Base-by-base conservation (phyloP, 2,329 filamentous ascomycete genomes). In the Epichloe uncinata region DNA sequence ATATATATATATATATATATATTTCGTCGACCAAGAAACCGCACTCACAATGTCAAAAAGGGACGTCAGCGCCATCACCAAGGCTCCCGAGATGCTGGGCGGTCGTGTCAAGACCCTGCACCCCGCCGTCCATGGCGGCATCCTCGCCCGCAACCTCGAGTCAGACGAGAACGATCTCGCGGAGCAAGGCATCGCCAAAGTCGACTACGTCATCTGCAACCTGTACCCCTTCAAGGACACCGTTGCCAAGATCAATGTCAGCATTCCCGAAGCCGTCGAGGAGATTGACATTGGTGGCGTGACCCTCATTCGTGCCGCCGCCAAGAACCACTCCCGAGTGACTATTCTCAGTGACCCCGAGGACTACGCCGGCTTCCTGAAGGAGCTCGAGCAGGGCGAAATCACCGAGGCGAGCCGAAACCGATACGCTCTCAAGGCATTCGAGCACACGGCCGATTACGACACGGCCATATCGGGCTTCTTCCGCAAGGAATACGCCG, bases 221-320 rank as follows among this genome's bases (percentile, higher is more conserved):
- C 79, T 98, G 50, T 97, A 98, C 70, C 93, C 93, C 12, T 98
- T 98, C 82, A 96, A 96, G 75, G 90, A 97, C 67, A 98, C 93
- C 34, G 83, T 98, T 60, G 85, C 89, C 61, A 95, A 96, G 77
- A 82, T 94, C 73, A 95, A 95, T 63, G 93, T 98, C 62, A 97
- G 91, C 54, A 87, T 98, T 55, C 82, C 87, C 47, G 91, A 98
- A 72, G 93, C 93, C 47, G 91, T 98, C 38, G 93, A 98, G 73
- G 93, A 98, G 74, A 95, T 98, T 62, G 93, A 98, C 70, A 96
- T 98, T 65, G 93, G 90, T 57, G 93, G 93, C 61, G 93, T 98
- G 48, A 98, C 93, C 38, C 82, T 98, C 54, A 87, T 98, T 64
- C 85, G 93, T 56, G 93, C 93, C 50, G 93, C 93, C 26, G 93